Percentiles rank a stretch among this genome's conserved stretches.
phyloP scores from a whole-genome alignment of 176 grass and related monocot species.

The Carex myosuroides region DNA sequence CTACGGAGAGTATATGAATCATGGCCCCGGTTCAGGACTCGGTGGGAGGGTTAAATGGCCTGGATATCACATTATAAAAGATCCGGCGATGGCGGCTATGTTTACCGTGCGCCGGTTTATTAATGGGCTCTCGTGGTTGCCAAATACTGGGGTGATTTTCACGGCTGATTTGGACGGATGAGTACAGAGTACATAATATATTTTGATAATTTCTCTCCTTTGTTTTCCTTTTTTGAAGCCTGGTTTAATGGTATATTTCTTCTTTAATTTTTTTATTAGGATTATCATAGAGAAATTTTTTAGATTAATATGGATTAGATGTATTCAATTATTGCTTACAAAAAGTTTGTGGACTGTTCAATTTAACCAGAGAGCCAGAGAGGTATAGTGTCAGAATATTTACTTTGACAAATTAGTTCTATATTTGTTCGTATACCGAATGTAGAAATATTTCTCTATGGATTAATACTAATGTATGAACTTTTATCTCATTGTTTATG shows the following conservation, averaged over 20 bases:
- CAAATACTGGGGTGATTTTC: slow-evolving; percentile 55
- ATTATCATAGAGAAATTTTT: background rate
- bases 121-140: slow-evolving; percentile 62
- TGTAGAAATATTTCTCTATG: no score
- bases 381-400: background rate
- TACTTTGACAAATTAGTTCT: no score
- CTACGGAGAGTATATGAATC: slow-evolving; percentile 78
- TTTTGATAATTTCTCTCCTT: background rate
- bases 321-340: background rate
- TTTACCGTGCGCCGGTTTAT: slow-evolving; percentile 88
- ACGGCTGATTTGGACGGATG: slow-evolving; percentile 49
- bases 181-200: background rate
- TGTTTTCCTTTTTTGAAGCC: background rate
- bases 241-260: background rate
- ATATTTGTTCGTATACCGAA: no score
- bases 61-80: slow-evolving; percentile 67
- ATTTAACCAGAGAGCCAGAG: background rate
- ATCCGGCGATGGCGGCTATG: slow-evolving; percentile 38
- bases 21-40: slow-evolving; percentile 43
- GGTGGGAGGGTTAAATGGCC: slow-evolving; percentile 59
- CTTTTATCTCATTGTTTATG: background rate
- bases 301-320: background rate
- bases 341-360: background rate
- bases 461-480: background rate
- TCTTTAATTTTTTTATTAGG: background rate